Percentiles rank a stretch among this genome's conserved stretches.
Conservation (phyloP, 441 rosid species). For the Aleurites moluccanus region DNA sequence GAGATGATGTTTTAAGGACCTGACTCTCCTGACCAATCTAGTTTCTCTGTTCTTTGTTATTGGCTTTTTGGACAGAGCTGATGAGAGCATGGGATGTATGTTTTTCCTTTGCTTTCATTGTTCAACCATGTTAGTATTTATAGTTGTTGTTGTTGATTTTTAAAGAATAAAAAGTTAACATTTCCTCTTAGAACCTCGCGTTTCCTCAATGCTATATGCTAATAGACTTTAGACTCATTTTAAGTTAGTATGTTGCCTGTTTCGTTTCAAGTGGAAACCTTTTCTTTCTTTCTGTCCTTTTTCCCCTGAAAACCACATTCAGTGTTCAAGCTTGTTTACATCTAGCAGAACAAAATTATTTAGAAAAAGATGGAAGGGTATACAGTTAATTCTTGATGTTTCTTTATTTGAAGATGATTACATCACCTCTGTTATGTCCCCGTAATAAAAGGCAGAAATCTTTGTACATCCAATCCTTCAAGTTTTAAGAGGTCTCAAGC, state of each 20-base stretch:
- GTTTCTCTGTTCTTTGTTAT: background rate
- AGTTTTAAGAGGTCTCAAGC: too few relatives aligned
- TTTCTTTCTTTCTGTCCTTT: background rate
- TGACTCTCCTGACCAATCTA: background rate
- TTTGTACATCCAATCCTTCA: too few relatives aligned
- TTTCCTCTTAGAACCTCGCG: too few relatives aligned
- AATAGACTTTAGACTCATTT: background rate
- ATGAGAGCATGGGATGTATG: background rate
- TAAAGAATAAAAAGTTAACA: background rate
- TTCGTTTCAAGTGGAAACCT: background rate
- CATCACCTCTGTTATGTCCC: too few relatives aligned
- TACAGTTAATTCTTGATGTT: background rate
- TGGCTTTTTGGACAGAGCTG: background rate
- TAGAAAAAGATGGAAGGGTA: background rate
- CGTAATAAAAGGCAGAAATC: too few relatives aligned
- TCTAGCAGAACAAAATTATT: background rate
- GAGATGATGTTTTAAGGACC: background rate
- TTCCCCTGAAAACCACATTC: background rate
- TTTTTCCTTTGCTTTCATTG: background rate
- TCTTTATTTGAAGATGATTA: background rate
- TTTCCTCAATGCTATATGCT: background rate
- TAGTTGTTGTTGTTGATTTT: background rate
- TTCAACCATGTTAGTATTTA: background rate
- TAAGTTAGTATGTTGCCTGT: background rate
- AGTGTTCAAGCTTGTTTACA: background rate